Evolutionary conservation across 1,284 basidiomycete genomes (phyloP), one percentile per base, ranked within the genome.

Genomic region (Wallemia mellicola): DNA sequence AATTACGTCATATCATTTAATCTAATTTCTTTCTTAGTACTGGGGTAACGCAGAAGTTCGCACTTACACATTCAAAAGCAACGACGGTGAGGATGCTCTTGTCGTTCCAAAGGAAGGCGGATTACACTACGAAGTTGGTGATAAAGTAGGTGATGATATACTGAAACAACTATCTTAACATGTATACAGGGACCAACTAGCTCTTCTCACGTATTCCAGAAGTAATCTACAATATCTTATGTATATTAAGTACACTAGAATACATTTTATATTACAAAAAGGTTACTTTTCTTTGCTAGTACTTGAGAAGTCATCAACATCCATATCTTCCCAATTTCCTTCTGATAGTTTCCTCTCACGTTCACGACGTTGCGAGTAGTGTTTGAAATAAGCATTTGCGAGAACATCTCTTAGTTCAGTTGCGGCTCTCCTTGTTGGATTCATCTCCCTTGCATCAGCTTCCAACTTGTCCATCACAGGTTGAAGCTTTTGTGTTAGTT

Each of bases 41-140:
- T 71, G 70, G 69, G 64, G 60, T 24, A 72, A 72, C 60, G 67
- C 69, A 61, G 68, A 71, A 59, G 63, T 66, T 27, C 64, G 64
- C 58, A 62, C 67, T 19, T 71, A 66, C 62, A 66, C 66, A 1
- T 71, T 72, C 61, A 58, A 24, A 2, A 63, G 63, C 1, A 61
- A 62, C 15, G 62, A 64, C 30, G 68, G 70, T 60, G 63, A 65
- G 1, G 67, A 68, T 15, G 68, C 68, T 0, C 28, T 33, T 9
- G 58, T 71, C 55, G 63, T 66, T 1, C 63, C 64, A 59, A 55
- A 67, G 38, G 9, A 7, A 3, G 38, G 38, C 24, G 24, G 57
- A 61, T 27, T 28, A 25, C 25, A 57, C 25, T 26, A 26, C 55
- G 25, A 57, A 25, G 27, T 57, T 7, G 55, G 55, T 3, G 55